Conservation (phyloP, 176 grass and related monocot genomes). For the Rhipidocladum racemiflorum region DNA sequence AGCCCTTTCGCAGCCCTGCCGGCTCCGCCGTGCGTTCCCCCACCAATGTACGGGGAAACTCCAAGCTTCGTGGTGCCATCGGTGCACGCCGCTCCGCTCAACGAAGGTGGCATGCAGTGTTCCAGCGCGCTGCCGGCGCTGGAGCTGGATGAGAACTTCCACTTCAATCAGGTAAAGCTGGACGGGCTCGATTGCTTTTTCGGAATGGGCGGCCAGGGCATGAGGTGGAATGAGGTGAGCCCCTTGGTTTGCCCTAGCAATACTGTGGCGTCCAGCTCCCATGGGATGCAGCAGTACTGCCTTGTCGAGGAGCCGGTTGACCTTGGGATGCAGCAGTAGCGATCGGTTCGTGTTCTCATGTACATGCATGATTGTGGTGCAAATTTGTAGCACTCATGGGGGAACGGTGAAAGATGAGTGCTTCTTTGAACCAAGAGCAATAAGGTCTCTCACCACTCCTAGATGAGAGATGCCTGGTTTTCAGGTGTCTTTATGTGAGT, state of each 20-base stretch:
- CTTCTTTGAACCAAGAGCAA: constrained; percentile 31
- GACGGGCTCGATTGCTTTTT: constrained; percentile 64
- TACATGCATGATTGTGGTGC: constrained; percentile 63
- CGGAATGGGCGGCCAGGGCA: constrained; percentile 39
- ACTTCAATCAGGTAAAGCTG: constrained; percentile 70
- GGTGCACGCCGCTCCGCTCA: constrained; percentile 3
- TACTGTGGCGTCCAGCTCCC: constrained; percentile 45
- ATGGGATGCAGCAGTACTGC: constrained; percentile 53
- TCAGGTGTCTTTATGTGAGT: constrained; percentile 20
- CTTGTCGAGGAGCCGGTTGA: constrained; percentile 48
- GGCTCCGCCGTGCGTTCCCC: constrained; percentile 10
- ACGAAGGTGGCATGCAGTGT: constrained; percentile 19
- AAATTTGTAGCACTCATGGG: constrained; percentile 68
- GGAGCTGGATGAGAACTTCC: constrained; percentile 72
- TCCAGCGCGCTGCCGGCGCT: constrained; percentile 24
- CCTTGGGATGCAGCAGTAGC: constrained; percentile 46
- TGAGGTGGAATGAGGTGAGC: constrained; percentile 62
- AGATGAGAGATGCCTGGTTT: constrained; percentile 45
- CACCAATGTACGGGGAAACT: constrained; percentile 45
- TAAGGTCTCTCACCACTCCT: constrained; percentile 29
- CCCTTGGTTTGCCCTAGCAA: constrained; percentile 53
- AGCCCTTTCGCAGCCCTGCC: constrained; percentile 30
- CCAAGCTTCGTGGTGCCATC: constrained; percentile 28
- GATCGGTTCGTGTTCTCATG: constrained; percentile 39
- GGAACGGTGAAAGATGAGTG: constrained; percentile 43